phyloP scores from a whole-genome alignment of 2,329 filamentous ascomycete species.

The Ceratocystiopsis minuta region DNA sequence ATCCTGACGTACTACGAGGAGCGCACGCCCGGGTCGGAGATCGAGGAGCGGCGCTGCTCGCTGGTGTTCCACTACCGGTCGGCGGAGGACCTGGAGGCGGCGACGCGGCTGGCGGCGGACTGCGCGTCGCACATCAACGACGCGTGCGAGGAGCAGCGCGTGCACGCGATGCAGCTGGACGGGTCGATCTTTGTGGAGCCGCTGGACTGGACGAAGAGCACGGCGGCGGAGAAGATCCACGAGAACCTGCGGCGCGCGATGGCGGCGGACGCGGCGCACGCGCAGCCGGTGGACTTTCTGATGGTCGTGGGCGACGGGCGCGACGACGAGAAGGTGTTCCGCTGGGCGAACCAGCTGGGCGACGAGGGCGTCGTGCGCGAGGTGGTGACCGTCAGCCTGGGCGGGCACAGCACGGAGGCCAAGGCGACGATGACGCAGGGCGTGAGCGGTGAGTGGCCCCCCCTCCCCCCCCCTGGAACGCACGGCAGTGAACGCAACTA shows the following conservation, averaged over 20 bases:
- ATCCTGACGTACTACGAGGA: constrained; percentile 84
- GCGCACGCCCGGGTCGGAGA: constrained; percentile 68
- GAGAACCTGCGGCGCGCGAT: constrained; percentile 31
- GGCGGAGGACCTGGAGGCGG: constrained; percentile 58
- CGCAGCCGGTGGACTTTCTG: constrained; percentile 53
- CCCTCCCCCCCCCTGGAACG: no score
- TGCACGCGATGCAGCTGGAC: constrained; percentile 68
- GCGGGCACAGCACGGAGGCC: constrained; percentile 75
- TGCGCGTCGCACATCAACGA: constrained; percentile 93
- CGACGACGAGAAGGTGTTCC: constrained; percentile 86
- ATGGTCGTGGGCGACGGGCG: constrained; percentile 81
- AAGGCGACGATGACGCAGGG: constrained; percentile 74
- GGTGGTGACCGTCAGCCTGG: constrained; percentile 73
- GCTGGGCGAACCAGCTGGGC: constrained; percentile 71
- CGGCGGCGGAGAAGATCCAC: constrained; percentile 60
- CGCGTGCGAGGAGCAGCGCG: constrained; percentile 63
- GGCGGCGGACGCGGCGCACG: constrained; percentile 15
- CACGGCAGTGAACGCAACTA: no score
- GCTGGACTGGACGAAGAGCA: constrained; percentile 72
- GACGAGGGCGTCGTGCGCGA: constrained; percentile 41
- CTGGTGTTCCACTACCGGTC: constrained; percentile 81
- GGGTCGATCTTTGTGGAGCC: constrained; percentile 72
- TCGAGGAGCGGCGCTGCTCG: constrained; percentile 84
- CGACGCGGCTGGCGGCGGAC: constrained; percentile 66
- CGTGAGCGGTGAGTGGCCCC: constrained; percentile 52